Evolutionary conservation across 805 yeast genomes (phyloP).

Genomic region (Candida coleopterorum): DNA sequence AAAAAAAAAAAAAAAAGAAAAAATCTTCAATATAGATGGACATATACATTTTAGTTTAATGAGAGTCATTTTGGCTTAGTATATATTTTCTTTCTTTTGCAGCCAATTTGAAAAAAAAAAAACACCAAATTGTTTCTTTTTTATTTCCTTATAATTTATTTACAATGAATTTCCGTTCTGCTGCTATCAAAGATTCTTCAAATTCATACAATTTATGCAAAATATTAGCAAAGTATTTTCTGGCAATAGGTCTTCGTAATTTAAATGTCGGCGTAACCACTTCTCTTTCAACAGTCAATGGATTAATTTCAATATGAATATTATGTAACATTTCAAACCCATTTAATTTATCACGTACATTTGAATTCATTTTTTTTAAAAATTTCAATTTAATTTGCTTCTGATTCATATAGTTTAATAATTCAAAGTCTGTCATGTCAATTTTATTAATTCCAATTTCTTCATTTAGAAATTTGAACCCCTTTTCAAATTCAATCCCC

Average conservation of each 20-base stretch:
- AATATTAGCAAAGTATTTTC: conserved; percentile 14
- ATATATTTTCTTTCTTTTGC: not conserved
- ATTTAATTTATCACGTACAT: conserved; percentile 16
- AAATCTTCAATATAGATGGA: too few species aligned
- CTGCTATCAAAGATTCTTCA: conserved; percentile 29
- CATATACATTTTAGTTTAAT: too few species aligned
- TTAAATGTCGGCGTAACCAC: conserved; percentile 62
- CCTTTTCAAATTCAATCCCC: conserved; percentile 50
- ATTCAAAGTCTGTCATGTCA: conserved; percentile 9
- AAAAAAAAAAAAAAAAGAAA: too few species aligned
- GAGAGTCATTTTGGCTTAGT: not conserved
- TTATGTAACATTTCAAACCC: conserved; percentile 31
- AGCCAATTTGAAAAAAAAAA: not conserved
- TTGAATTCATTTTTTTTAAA: conserved; percentile 19
- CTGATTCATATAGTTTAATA: conserved; percentile 13
- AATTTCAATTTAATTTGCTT: conserved; percentile 16
- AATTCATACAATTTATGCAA: conserved; percentile 13
- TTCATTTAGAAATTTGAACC: conserved; percentile 14
- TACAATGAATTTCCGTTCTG: conserved; percentile 1
- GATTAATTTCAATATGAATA: conserved; percentile 22
- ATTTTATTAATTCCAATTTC: conserved; percentile 12
- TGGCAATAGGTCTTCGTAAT: conserved; percentile 31
- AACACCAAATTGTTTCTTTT: too few species aligned
- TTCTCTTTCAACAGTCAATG: conserved; percentile 48
- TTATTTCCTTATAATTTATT: conserved; percentile 1